Conservation (phyloP, 495 filamentous ascomycete genomes). For the Talaromyces proteolyticus region DNA sequence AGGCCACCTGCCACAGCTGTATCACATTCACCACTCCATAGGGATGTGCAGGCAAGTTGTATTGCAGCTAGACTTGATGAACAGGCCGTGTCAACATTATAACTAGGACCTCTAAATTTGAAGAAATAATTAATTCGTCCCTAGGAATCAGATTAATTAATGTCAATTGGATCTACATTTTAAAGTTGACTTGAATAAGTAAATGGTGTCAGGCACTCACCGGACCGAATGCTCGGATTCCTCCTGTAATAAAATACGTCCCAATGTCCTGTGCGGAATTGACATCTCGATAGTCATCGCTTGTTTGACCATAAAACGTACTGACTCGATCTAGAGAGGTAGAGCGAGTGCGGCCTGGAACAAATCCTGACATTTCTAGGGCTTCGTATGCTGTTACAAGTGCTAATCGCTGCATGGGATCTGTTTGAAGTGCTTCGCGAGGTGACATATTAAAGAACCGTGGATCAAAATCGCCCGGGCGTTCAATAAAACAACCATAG, state of each 20-base stretch:
- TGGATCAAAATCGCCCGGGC: constrained; percentile 47
- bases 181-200: too few species aligned
- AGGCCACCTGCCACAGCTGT: constrained; percentile 46
- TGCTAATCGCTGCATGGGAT: constrained; percentile 50
- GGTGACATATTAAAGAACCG: constrained; percentile 41
- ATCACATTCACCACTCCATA: constrained; percentile 28
- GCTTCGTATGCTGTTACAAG: constrained; percentile 54
- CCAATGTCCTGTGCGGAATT: too few species aligned
- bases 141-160: too few species aligned
- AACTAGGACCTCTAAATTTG: constrained; percentile 39
- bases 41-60: constrained; percentile 31
- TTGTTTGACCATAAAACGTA: too few species aligned
- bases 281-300: too few species aligned
- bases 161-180: too few species aligned
- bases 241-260: too few species aligned
- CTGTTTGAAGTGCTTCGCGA: constrained; percentile 40
- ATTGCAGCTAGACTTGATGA: constrained; percentile 36
- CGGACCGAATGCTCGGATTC: too few species aligned
- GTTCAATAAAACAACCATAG: constrained; percentile 29
- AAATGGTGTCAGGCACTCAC: too few species aligned
- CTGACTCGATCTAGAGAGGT: too few species aligned
- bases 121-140: constrained; percentile 43
- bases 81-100: constrained; percentile 46
- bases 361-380: constrained; percentile 48
- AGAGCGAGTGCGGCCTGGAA: too few species aligned